phyloP scores from a whole-genome alignment of 352 stramenopile genomes.

The Pythium oligandrum region DNA sequence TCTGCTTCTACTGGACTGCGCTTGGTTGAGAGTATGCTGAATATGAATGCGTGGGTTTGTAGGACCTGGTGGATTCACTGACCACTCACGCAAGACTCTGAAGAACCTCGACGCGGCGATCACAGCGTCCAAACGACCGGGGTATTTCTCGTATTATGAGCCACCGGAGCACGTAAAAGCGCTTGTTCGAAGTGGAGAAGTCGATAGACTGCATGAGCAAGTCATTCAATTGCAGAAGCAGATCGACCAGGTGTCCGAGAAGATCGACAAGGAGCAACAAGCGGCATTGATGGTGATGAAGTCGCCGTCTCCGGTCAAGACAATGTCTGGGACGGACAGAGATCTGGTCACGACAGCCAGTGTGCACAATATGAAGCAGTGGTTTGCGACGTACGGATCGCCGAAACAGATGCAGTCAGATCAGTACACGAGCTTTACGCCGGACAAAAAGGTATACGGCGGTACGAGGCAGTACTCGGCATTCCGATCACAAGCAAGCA shows the following conservation, averaged over 20 bases:
- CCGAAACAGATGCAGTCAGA: constrained; percentile 46
- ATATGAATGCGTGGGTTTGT: neutral
- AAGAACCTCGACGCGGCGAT: constrained; percentile 82
- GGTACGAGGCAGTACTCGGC: constrained; percentile 73
- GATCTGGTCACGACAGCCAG: constrained; percentile 5
- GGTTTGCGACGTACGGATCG: constrained; percentile 59
- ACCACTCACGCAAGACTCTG: constrained; percentile 64
- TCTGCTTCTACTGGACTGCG: too few species aligned
- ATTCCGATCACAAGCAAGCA: constrained; percentile 53
- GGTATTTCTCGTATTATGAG: constrained; percentile 75
- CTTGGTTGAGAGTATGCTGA: too few species aligned
- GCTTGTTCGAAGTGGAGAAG: constrained; percentile 44
- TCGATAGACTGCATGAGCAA: constrained; percentile 55
- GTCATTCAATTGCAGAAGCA: constrained; percentile 62
- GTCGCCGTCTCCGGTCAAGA: constrained; percentile 7
- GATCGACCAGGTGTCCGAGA: constrained; percentile 56
- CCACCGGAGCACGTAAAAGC: constrained; percentile 51
- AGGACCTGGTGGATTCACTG: constrained; percentile 66
- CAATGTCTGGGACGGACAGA: neutral
- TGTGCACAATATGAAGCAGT: constrained; percentile 67
- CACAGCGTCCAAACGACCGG: constrained; percentile 61
- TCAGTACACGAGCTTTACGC: constrained; percentile 58
- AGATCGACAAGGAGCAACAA: constrained; percentile 25
- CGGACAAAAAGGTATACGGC: constrained; percentile 69
- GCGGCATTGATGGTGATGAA: neutral